Percentiles rank a stretch among this genome's conserved stretches.
These are phyloP conservation scores for Nosema muscidifuracis DNA, from an alignment of 371 early-diverging fungal species.

Conservation along the genomic window DNA sequence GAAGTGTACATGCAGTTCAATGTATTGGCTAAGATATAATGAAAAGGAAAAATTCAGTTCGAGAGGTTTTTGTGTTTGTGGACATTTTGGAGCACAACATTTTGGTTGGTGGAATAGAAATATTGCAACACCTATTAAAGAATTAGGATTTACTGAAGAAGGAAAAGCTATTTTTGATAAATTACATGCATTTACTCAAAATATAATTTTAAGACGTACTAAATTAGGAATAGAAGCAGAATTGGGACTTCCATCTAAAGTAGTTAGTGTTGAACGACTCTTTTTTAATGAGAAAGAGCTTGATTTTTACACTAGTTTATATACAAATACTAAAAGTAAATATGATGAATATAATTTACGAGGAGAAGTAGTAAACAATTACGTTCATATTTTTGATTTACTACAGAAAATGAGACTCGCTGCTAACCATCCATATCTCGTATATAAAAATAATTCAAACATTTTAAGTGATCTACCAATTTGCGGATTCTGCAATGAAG, in stretches of 20 bases:
- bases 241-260: conserved; percentile 78
- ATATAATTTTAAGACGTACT: conserved; percentile 82
- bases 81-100: conserved; percentile 65
- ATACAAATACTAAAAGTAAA: conserved; percentile 65
- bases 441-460: conserved; percentile 61
- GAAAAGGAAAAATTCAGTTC: background rate
- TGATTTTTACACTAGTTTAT: conserved; percentile 78
- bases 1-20: conserved; percentile 71
- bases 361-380: conserved; percentile 80
- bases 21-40: conserved; percentile 68
- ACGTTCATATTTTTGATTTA: conserved; percentile 72
- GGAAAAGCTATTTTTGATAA: conserved; percentile 71
- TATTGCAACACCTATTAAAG: conserved; percentile 80
- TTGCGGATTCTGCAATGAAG: conserved; percentile 79
- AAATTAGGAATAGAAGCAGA: conserved; percentile 80
- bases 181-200: conserved; percentile 70
- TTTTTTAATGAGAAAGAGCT: conserved; percentile 79
- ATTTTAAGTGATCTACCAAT: conserved; percentile 65
- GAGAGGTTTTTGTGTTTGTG: conserved; percentile 37
- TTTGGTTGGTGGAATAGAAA: conserved; percentile 89
- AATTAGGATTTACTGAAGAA: conserved; percentile 65
- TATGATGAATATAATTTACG: conserved; percentile 75
- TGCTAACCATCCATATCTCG: conserved; percentile 80
- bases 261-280: conserved; percentile 71
- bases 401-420: conserved; percentile 65